These are phyloP conservation scores for Globisporangium echinulatum DNA, from an alignment of 352 stramenopile genomes.

Conservation along the genomic window DNA sequence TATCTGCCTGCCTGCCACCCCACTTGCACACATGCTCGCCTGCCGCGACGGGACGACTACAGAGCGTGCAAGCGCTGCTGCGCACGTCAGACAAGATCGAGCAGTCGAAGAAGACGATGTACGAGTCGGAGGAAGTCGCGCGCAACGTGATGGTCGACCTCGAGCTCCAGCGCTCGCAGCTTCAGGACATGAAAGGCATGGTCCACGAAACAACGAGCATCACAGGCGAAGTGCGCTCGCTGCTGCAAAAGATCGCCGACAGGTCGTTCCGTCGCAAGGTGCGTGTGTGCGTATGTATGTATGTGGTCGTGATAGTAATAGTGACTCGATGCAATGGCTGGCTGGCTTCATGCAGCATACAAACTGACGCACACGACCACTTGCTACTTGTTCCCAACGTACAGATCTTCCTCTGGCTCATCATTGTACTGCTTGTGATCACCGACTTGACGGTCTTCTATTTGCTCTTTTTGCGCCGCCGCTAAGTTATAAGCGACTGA, in stretches of 20 bases:
- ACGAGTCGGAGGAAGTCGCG: conserved; percentile 60
- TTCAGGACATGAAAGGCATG: conserved; percentile 80
- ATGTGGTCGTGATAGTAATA: neutral
- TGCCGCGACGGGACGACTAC: too few relatives aligned
- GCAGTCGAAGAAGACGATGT: conserved; percentile 48
- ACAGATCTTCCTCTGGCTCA: conserved; percentile 47
- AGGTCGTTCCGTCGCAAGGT: conserved; percentile 66
- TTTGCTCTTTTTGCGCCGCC: conserved; percentile 68
- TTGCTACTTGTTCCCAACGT: too few relatives aligned
- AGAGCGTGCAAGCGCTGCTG: conserved; percentile 63
- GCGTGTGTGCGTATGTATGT: neutral
- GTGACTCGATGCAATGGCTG: neutral
- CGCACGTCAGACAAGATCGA: conserved; percentile 74
- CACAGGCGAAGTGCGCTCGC: conserved; percentile 53
- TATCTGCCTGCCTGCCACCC: neutral
- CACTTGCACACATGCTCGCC: neutral
- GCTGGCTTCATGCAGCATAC: too few relatives aligned
- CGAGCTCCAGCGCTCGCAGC: conserved; percentile 69
- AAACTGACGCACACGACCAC: neutral
- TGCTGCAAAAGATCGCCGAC: conserved; percentile 71
- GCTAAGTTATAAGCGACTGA: conserved; percentile 3
- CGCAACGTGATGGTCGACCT: conserved; percentile 73
- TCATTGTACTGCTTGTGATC: conserved; percentile 58
- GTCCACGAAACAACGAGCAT: conserved; percentile 62
- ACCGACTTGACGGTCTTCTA: conserved; percentile 80